Base-by-base conservation (phyloP, 1,284 basidiomycete species). In the Butyriboletus regius region DNA sequence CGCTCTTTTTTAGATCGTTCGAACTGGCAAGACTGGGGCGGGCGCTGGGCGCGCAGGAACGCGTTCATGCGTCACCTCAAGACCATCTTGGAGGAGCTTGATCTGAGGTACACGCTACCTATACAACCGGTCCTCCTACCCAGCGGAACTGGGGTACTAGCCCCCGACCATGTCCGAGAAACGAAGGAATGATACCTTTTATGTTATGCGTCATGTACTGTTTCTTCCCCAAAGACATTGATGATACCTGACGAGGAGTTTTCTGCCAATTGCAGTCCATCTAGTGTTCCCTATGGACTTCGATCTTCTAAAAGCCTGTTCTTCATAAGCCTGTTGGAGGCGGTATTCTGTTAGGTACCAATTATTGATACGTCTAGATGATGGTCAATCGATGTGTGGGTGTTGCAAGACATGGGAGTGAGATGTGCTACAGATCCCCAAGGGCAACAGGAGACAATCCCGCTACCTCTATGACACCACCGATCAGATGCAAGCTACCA, bases 401-500 rank as follows among this genome's bases (percentile, higher is more conserved):
- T 32, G 17, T 17, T 14, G 29, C 26, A 29, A 18, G 22, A 46
- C 39, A 68, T 26, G 18, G 9, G 26, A 35, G 2, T 18, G n/a
- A 40, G 8, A 7, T n/a, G 36, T 8, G 7, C 39, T 47, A 62
- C 28, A 67, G 51, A 50, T 62, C 61, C 42, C 57, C 64, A 17
- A 88, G 69, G 12, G 83, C 83, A 45, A 77, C 71, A 17, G 79
- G 76, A 48, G 83, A 79, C 52, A 97, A 67, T 20, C 81, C 83
- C 8, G 91, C 88, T 5, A 91, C 91, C 62, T 95, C 92, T 62
- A 98, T 90, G 9, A 95, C 75, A 2, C 96, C 96, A 20, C 96
- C 96, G 7, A 98, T 86, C 14, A 99, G 78, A 70, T 96, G 94
- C 58, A 99, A 68, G 68, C 93, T 97, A 4, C 96, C 96, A 2